These are phyloP conservation scores for Balansia obtecta DNA, from an alignment of 2,329 filamentous ascomycete genomes.

Conservation along the genomic window DNA sequence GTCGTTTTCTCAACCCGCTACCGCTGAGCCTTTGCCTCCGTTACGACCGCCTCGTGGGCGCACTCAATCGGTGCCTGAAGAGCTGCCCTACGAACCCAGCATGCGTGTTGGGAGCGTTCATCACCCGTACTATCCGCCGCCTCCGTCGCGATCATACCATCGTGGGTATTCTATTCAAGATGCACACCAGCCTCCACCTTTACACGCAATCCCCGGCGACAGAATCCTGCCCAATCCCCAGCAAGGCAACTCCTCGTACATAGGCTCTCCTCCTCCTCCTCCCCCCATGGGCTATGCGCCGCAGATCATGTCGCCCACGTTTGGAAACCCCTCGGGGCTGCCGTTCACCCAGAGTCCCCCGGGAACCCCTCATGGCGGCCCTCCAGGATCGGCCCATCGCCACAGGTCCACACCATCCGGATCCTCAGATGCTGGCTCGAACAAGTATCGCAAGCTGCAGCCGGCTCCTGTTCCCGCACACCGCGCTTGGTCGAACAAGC, in stretches of 20 bases:
- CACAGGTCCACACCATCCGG: conserved; percentile 26
- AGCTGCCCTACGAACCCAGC: conserved; percentile 19
- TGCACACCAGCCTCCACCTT: conserved; percentile 16
- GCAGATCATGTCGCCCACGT: conserved; percentile 25
- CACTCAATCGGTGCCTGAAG: conserved; percentile 22
- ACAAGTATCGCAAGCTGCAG: conserved; percentile 45
- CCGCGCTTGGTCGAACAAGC: conserved; percentile 31
- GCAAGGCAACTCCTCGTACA: conserved; percentile 16
- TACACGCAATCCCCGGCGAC: conserved; percentile 19
- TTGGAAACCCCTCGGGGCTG: conserved; percentile 19
- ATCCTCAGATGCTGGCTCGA: conserved; percentile 23
- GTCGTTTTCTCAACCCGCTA: conserved; percentile 23
- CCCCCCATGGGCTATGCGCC: conserved; percentile 18
- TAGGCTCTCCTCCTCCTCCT: conserved; percentile 23
- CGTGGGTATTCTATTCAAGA: conserved; percentile 16
- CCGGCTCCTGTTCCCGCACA: conserved; percentile 43
- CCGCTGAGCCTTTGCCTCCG: conserved; percentile 25
- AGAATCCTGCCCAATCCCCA: conserved; percentile 24
- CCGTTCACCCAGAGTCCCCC: conserved; percentile 23
- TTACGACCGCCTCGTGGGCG: conserved; percentile 25
- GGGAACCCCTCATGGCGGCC: conserved; percentile 18
- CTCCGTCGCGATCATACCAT: conserved; percentile 18
- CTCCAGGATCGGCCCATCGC: conserved; percentile 18
- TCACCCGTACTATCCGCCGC: conserved; percentile 20
- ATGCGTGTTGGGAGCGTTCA: conserved; percentile 18